A percentile compares a stretch with the other conserved stretches of the same genome.
Evolutionary conservation across 2,329 filamentous ascomycete genomes (phyloP).

Genomic region (Xenoacremonium recifei): DNA sequence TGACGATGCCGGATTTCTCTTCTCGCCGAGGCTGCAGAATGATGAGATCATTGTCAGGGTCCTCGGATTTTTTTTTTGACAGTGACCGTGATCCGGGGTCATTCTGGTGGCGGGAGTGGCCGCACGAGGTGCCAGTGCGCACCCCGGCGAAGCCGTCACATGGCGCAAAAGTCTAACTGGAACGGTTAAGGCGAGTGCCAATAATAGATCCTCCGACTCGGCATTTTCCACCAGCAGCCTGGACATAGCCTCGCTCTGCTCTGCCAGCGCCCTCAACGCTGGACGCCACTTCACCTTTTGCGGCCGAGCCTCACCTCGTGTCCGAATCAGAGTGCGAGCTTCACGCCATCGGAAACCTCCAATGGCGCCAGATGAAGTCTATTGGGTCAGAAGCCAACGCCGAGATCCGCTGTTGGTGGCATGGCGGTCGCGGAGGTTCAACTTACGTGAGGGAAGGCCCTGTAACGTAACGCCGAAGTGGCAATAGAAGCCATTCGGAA

Average conservation of each 20-base stretch:
- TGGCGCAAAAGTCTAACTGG: conserved; percentile 16
- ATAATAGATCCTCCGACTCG: conserved; percentile 23
- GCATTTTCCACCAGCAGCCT: conserved; percentile 11
- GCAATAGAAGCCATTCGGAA: too few relatives aligned
- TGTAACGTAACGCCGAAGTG: conserved; percentile 11
- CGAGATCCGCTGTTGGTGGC: conserved; percentile 7
- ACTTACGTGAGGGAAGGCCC: conserved; percentile 16
- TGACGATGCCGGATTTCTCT: not conserved
- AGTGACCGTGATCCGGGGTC: conserved; percentile 16
- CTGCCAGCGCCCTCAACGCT: conserved; percentile 12
- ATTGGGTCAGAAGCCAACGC: too few relatives aligned
- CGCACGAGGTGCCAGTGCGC: too few relatives aligned
- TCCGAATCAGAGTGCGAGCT: too few relatives aligned
- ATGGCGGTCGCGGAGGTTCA: conserved; percentile 16
- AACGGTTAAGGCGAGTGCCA: conserved; percentile 17
- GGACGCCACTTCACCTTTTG: too few relatives aligned
- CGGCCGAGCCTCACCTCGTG: too few relatives aligned
- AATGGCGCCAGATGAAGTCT: too few relatives aligned
- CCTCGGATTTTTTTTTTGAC: not conserved
- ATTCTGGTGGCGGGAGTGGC: conserved; percentile 15
- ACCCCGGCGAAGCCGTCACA: conserved; percentile 20
- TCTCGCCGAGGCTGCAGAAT: too few relatives aligned
- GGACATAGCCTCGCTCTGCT: conserved; percentile 1
- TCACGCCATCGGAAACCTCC: too few relatives aligned
- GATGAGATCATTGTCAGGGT: not conserved